phyloP scores from a whole-genome alignment of 2,329 filamentous ascomycete species.

The Xylaria sp. region DNA sequence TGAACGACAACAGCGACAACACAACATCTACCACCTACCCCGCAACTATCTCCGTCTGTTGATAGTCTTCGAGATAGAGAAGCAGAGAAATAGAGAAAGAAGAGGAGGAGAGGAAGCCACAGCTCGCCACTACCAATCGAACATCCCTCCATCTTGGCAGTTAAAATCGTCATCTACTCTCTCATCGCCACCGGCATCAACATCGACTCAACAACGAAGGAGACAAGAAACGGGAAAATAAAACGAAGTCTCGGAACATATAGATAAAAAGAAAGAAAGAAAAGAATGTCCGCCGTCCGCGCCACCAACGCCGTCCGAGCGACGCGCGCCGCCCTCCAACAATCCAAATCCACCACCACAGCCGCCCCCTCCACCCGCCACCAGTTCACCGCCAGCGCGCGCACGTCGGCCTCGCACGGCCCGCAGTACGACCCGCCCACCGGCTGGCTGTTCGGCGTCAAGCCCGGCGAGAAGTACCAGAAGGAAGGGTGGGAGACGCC shows the following conservation, averaged over 20 bases:
- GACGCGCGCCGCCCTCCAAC: conserved; percentile 45
- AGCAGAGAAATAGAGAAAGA: background rate
- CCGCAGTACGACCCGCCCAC: conserved; percentile 88
- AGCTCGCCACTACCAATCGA: background rate
- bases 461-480: conserved; percentile 94
- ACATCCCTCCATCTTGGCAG: background rate
- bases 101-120: background rate
- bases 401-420: conserved; percentile 66
- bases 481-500: conserved; percentile 96
- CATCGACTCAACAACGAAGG: background rate
- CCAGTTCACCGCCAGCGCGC: conserved; percentile 59
- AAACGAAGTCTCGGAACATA: background rate
- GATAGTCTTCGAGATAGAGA: background rate
- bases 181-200: background rate
- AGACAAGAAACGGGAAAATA: background rate
- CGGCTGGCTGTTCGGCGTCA: conserved; percentile 94
- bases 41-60: background rate
- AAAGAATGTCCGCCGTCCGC: conserved; percentile 48
- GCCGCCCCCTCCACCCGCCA: conserved; percentile 44
- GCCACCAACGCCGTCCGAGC: conserved; percentile 47
- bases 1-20: background rate
- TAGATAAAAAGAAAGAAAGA: background rate
- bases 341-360: conserved; percentile 33
- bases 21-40: background rate
- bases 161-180: background rate